Percentiles rank a stretch among this genome's conserved stretches.
Conservation (phyloP, 768 basidiomycete species). For the Trametes cinnabarina region DNA sequence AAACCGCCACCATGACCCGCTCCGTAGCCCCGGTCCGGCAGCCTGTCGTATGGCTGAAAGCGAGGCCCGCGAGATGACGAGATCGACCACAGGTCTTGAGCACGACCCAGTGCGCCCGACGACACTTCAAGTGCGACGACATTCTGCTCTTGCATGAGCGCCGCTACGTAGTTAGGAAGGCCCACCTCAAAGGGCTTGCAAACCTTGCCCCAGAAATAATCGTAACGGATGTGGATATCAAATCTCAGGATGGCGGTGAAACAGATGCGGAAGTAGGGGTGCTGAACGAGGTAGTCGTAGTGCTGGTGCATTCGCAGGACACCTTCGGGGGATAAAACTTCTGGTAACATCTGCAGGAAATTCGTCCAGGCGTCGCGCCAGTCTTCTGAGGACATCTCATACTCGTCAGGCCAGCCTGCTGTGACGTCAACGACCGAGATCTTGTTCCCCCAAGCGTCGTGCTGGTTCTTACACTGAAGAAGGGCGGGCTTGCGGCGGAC, state of each 20-base stretch:
- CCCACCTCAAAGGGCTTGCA: neutral
- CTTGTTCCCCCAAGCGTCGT: neutral
- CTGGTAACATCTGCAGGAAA: neutral
- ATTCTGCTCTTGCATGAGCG: neutral
- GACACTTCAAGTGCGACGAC: neutral
- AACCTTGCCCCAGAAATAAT: neutral
- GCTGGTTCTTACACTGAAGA: neutral
- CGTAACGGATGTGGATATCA: neutral
- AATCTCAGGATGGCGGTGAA: neutral
- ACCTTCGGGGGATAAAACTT: neutral
- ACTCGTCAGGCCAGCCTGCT: neutral
- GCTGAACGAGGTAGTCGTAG: neutral
- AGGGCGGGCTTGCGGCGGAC: neutral
- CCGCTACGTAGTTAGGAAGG: neutral
- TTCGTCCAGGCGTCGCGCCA: constrained; percentile 4
- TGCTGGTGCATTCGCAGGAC: neutral
- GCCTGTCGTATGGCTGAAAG: neutral
- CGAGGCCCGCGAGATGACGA: neutral
- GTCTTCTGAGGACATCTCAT: neutral
- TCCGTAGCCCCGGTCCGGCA: too few relatives aligned
- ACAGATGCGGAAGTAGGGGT: neutral
- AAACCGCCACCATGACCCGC: too few relatives aligned
- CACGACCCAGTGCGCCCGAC: too few relatives aligned
- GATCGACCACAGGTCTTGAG: too few relatives aligned
- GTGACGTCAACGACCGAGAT: neutral